Evolutionary conservation across 805 yeast species (phyloP).

Genomic region (Saccharomycopsis malanga): DNA sequence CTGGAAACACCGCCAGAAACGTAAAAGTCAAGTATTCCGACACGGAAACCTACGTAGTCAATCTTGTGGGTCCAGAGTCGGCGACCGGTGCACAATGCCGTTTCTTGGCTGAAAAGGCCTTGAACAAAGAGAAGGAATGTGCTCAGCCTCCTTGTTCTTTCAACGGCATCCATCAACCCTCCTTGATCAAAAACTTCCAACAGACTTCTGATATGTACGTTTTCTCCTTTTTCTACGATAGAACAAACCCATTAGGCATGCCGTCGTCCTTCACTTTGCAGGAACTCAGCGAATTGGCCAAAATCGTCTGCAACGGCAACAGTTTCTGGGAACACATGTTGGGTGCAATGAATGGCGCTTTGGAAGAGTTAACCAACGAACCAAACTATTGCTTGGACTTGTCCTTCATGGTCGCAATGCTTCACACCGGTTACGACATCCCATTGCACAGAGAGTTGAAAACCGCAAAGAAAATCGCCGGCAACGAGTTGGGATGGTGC

Average conservation of each 20-base stretch:
- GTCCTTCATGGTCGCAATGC: constrained; percentile 79
- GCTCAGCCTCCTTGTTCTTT: constrained; percentile 79
- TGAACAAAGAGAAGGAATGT: constrained; percentile 81
- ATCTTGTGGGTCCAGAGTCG: constrained; percentile 56
- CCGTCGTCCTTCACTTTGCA: constrained; percentile 80
- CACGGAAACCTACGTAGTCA: constrained; percentile 43
- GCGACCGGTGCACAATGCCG: constrained; percentile 84
- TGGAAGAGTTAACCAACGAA: constrained; percentile 60
- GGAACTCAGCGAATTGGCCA: constrained; percentile 77
- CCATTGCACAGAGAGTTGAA: constrained; percentile 83
- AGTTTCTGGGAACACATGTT: constrained; percentile 63
- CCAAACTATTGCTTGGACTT: constrained; percentile 95
- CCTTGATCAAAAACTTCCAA: constrained; percentile 70
- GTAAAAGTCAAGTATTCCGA: constrained; percentile 53
- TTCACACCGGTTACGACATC: constrained; percentile 96
- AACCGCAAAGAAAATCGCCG: constrained; percentile 84
- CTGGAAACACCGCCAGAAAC: constrained; percentile 53
- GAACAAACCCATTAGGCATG: constrained; percentile 91
- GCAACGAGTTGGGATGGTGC: constrained; percentile 97
- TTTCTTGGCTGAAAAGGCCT: constrained; percentile 67
- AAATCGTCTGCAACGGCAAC: constrained; percentile 80
- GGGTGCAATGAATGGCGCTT: constrained; percentile 58
- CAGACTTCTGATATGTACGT: constrained; percentile 71
- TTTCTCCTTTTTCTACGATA: constrained; percentile 92
- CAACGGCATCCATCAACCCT: constrained; percentile 97